Evolutionary conservation across 1,284 basidiomycete species (phyloP).

Genomic region (Trichosporon inkin): DNA sequence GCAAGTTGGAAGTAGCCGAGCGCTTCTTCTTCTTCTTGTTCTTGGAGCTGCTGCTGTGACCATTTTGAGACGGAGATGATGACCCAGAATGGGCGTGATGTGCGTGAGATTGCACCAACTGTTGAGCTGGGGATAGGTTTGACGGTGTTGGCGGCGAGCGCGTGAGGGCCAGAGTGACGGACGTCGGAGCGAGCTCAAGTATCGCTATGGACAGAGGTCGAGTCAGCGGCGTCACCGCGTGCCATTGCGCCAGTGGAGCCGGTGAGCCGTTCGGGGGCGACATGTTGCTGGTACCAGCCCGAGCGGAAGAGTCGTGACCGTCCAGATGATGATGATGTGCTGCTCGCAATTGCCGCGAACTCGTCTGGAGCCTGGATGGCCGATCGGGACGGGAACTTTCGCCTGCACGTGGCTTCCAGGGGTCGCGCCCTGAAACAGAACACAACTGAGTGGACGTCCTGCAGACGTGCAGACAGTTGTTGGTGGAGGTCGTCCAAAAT

Average conservation of each 20-base stretch:
- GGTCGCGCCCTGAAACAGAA: not conserved
- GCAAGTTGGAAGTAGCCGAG: not conserved
- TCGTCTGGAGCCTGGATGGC: not conserved
- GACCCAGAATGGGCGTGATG: not conserved
- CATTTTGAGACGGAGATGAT: conserved; percentile 4
- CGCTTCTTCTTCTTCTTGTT: conserved; percentile 24
- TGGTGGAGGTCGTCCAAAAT: conserved; percentile 6
- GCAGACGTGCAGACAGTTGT: not conserved
- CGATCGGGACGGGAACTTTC: conserved; percentile 6
- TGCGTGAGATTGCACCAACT: conserved; percentile 20
- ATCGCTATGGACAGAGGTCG: conserved; percentile 48
- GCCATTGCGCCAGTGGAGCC: conserved; percentile 41
- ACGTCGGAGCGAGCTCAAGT: conserved; percentile 49
- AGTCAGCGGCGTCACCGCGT: conserved; percentile 45
- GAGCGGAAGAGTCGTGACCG: conserved; percentile 2
- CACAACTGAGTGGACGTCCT: no score
- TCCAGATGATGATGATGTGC: not conserved
- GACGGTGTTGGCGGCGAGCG: conserved; percentile 29
- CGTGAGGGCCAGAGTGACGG: conserved; percentile 47
- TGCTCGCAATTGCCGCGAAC: not conserved
- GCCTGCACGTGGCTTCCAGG: conserved; percentile 2
- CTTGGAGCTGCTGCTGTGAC: not conserved
- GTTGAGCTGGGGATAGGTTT: conserved; percentile 18
- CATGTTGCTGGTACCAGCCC: conserved; percentile 16
- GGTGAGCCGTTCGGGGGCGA: conserved; percentile 22